Evolutionary conservation across 352 stramenopile genomes (phyloP).

Genomic region (Peronospora belbahrii): DNA sequence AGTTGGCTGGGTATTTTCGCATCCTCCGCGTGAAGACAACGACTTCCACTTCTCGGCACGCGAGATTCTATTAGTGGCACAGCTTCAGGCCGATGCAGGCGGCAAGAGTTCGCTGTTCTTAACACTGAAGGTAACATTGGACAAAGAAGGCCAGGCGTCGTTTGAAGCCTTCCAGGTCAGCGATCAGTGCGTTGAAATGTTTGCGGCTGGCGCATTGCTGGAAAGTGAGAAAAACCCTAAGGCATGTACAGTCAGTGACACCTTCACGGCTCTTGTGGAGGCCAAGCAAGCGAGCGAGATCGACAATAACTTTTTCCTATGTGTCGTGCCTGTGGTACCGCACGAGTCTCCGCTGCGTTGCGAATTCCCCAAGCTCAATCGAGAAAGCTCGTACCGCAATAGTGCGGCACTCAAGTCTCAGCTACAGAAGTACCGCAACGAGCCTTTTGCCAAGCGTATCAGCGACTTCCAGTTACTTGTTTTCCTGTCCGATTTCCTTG

Average conservation of each 20-base stretch:
- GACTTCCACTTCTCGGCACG: slow-evolving; percentile 90
- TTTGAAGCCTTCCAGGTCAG: slow-evolving; percentile 97
- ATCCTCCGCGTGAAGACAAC: slow-evolving; percentile 91
- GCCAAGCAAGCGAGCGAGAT: slow-evolving; percentile 87
- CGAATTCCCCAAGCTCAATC: slow-evolving; percentile 92
- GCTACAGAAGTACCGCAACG: slow-evolving; percentile 59
- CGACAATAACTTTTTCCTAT: slow-evolving; percentile 97
- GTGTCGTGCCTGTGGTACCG: slow-evolving; percentile 92
- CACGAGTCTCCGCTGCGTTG: slow-evolving; percentile 89
- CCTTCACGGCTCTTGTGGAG: slow-evolving; percentile 96
- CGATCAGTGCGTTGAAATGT: slow-evolving; percentile 98
- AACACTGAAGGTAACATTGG: slow-evolving; percentile 92
- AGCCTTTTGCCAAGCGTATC: slow-evolving; percentile 86
- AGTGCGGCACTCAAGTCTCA: slow-evolving; percentile 91
- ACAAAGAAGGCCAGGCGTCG: slow-evolving; percentile 89
- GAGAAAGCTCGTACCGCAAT: slow-evolving; percentile 73
- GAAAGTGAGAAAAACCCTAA: slow-evolving; percentile 87
- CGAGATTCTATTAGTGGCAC: slow-evolving; percentile 90
- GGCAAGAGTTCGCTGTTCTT: slow-evolving; percentile 93
- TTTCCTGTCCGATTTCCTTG: slow-evolving; percentile 92
- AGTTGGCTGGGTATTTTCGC: slow-evolving; percentile 97
- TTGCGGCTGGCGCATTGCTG: slow-evolving; percentile 89
- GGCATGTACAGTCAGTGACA: slow-evolving; percentile 89
- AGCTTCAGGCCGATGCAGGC: slow-evolving; percentile 92
- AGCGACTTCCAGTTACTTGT: slow-evolving; percentile 95